phyloP scores from a whole-genome alignment of 2,329 filamentous ascomycete genomes.

The Trichoderma sp. region DNA sequence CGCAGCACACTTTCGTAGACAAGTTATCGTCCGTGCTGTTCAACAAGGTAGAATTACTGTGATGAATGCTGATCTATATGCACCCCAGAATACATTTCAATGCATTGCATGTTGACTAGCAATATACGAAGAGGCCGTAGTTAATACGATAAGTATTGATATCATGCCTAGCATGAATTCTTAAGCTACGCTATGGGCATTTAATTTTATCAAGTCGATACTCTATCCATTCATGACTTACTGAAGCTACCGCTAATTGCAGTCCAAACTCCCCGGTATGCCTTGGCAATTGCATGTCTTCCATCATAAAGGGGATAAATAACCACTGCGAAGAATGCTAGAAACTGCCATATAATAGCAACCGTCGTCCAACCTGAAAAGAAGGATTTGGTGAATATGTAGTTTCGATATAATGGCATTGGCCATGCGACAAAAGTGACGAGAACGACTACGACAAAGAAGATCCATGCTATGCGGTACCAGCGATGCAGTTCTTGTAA shows the following conservation, averaged over 20 bases:
- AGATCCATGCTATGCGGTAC: conserved; percentile 23
- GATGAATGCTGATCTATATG: too few relatives aligned
- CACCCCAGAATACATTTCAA: neutral
- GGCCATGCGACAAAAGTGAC: conserved; percentile 21
- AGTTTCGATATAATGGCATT: conserved; percentile 22
- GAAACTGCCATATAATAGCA: conserved; percentile 20
- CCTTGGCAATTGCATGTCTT: conserved; percentile 15
- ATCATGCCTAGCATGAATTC: too few relatives aligned
- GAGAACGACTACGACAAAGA: conserved; percentile 14
- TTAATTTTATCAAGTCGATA: neutral
- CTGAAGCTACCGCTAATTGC: neutral
- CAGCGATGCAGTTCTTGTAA: conserved; percentile 5
- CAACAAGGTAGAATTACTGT: too few relatives aligned
- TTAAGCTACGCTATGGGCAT: neutral
- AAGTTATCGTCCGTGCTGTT: too few relatives aligned
- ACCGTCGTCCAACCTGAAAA: conserved; percentile 20
- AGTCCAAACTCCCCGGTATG: conserved; percentile 9
- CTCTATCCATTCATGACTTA: neutral
- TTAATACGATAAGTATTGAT: neutral
- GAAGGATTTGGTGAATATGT: conserved; percentile 20
- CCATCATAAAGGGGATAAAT: conserved; percentile 12
- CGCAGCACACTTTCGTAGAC: too few relatives aligned
- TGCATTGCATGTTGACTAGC: conserved; percentile 1
- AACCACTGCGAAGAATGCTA: conserved; percentile 20
- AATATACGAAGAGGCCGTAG: neutral